These are phyloP conservation scores for Pyrrhoderma noxium DNA, from an alignment of 1,284 basidiomycete species.

Conservation along the genomic window DNA sequence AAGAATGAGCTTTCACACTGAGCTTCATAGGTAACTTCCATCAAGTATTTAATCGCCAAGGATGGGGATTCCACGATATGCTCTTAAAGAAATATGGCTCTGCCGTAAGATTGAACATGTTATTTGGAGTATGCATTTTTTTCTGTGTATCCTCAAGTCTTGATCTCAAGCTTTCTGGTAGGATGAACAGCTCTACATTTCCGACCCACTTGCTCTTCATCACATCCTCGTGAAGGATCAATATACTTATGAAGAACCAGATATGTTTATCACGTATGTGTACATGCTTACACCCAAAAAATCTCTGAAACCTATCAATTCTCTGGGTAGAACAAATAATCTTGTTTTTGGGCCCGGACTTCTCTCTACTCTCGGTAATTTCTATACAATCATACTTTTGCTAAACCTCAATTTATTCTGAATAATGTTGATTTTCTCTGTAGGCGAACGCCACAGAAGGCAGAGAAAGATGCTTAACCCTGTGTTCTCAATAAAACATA, in stretches of 20 bases:
- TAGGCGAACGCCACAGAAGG: conserved; percentile 27
- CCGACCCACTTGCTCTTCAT: conserved; percentile 35
- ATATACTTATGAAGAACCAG: conserved; percentile 28
- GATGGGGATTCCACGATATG: conserved; percentile 8
- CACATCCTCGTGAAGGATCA: conserved; percentile 35
- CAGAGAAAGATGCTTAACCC: conserved; percentile 28
- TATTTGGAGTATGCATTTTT: conserved; percentile 39
- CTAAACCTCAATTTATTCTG: not conserved
- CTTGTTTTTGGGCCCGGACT: conserved; percentile 4
- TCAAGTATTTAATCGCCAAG: conserved; percentile 4
- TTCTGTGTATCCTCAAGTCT: not conserved
- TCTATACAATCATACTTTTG: conserved; percentile 7
- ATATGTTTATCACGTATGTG: conserved; percentile 21
- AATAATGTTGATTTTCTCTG: not conserved
- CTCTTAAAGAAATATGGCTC: conserved; percentile 18
- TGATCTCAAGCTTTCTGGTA: conserved; percentile 17
- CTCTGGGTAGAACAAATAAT: conserved; percentile 12
- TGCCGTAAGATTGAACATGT: conserved; percentile 39
- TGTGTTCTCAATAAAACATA: conserved; percentile 26
- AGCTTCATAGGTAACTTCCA: conserved; percentile 5
- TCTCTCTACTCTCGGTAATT: conserved; percentile 12
- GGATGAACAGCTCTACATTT: conserved; percentile 31
- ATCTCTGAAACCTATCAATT: not conserved
- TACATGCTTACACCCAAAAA: not conserved
- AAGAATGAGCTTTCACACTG: not conserved